These are phyloP conservation scores for Cucumis melo DNA, from an alignment of 306 rosid genomes.

Conservation along the genomic window DNA sequence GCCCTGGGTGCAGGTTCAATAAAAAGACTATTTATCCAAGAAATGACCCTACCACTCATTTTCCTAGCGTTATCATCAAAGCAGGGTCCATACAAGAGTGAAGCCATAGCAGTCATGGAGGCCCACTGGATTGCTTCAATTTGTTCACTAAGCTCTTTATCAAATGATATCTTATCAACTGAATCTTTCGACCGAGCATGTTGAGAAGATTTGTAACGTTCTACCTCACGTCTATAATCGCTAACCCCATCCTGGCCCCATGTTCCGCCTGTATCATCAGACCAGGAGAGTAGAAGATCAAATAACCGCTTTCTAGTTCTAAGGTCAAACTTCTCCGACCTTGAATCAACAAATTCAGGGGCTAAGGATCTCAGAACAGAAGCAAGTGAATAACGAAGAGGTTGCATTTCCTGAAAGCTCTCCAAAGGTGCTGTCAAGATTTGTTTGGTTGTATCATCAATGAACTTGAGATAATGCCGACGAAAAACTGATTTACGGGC, in stretches of 20 bases:
- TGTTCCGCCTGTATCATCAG: conserved; percentile 66
- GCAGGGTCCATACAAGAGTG: conserved; percentile 94
- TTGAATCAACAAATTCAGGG: conserved; percentile 96
- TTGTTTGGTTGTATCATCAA: conserved; percentile 69
- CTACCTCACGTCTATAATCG: conserved; percentile 95
- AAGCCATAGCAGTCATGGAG: conserved; percentile 96
- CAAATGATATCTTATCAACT: conserved; percentile 86
- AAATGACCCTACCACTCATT: conserved; percentile 95
- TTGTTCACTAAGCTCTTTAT: conserved; percentile 93
- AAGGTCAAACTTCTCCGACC: conserved; percentile 81
- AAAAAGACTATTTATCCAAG: conserved; percentile 95
- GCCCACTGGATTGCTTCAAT: conserved; percentile 99
- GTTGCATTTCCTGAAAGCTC: conserved; percentile 89
- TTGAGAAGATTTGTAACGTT: conserved; percentile 96
- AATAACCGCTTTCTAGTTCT: conserved; percentile 87
- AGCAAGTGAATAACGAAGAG: conserved; percentile 93
- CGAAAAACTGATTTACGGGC: conserved; percentile 73
- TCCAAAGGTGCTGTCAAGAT: conserved; percentile 53
- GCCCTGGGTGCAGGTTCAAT: conserved; percentile 88
- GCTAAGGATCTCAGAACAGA: conserved; percentile 91
- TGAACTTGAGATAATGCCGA: conserved; percentile 79
- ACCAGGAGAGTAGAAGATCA: conserved; percentile 94
- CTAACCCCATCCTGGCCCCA: conserved; percentile 82
- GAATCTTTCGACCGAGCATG: conserved; percentile 95
- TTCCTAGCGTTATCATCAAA: conserved; percentile 98